Evolutionary conservation across 371 early-diverging fungal species (phyloP).

Genomic region (Syncephalis plumigaleata): DNA sequence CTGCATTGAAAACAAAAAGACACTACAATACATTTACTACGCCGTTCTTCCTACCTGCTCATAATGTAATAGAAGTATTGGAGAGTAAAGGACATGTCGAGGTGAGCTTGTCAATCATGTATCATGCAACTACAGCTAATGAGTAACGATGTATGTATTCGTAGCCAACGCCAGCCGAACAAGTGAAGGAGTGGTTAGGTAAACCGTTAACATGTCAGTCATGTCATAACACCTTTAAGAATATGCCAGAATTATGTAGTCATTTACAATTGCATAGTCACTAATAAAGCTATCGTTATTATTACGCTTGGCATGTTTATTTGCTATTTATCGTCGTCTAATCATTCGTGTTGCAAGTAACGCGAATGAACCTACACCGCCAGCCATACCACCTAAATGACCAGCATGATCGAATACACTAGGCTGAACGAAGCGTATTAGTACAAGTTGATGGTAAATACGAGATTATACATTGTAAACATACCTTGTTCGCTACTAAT

Average conservation of each 20-base stretch:
- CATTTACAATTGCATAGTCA: conserved; percentile 6
- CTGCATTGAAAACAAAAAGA: conserved; percentile 22
- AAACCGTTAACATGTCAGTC: conserved; percentile 4
- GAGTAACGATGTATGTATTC: conserved; percentile 1
- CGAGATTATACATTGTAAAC: no score
- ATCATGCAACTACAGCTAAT: no score
- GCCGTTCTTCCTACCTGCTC: conserved; percentile 18
- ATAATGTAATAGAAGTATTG: conserved; percentile 13
- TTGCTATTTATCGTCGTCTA: no score
- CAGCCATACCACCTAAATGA: no score
- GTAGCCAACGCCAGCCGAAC: no score
- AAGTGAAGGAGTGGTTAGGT: conserved; percentile 2
- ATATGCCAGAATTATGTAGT: conserved; percentile 5
- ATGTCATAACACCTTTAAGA: conserved; percentile 3
- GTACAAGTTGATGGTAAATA: no score
- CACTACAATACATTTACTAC: conserved; percentile 50
- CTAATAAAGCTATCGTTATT: background rate
- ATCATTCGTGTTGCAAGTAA: no score
- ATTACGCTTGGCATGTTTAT: no score
- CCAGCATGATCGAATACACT: no score
- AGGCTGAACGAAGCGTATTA: no score
- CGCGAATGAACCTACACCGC: no score
- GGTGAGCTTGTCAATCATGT: conserved; percentile 6
- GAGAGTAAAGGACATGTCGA: conserved; percentile 10
- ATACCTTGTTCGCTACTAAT: no score